Conservation (phyloP, 192 early-diverging fungal species). For the Podila minutissima region DNA sequence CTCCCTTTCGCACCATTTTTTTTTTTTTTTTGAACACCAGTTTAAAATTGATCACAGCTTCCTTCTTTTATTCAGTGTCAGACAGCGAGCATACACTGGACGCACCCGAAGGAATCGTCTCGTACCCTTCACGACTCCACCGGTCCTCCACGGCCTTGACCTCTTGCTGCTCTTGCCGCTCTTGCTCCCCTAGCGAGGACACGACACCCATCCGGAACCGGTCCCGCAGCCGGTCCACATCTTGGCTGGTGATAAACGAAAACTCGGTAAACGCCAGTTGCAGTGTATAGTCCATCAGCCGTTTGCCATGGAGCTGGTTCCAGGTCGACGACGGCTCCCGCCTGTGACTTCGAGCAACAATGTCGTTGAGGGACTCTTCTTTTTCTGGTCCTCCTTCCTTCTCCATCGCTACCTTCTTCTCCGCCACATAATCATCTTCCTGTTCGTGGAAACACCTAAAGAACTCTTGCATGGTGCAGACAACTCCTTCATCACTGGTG, state of each 20-base stretch:
- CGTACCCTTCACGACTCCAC: conserved; percentile 1
- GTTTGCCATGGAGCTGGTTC: neutral
- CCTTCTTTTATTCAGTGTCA: neutral
- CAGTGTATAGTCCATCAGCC: conserved; percentile 25
- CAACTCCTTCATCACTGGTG: conserved; percentile 30
- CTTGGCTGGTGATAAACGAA: conserved; percentile 26
- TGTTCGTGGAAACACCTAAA: conserved; percentile 23
- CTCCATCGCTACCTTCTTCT: neutral
- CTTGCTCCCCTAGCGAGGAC: conserved; percentile 18
- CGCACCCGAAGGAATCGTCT: neutral
- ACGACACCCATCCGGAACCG: conserved; percentile 40
- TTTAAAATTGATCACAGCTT: neutral
- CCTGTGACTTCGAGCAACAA: neutral
- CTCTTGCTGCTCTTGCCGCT: neutral
- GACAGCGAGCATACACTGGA: neutral
- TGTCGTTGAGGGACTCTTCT: neutral
- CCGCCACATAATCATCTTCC: neutral
- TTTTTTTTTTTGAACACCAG: neutral
- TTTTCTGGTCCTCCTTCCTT: neutral
- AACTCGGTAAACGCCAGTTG: conserved; percentile 26
- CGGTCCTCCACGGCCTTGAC: neutral
- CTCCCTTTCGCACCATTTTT: too few species aligned
- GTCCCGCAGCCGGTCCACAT: conserved; percentile 26
- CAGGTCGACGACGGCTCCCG: too few species aligned
- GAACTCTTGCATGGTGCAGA: conserved; percentile 23